phyloP scores from a whole-genome alignment of 257 asterid species.

The Fraxinus pennsylvanica region DNA sequence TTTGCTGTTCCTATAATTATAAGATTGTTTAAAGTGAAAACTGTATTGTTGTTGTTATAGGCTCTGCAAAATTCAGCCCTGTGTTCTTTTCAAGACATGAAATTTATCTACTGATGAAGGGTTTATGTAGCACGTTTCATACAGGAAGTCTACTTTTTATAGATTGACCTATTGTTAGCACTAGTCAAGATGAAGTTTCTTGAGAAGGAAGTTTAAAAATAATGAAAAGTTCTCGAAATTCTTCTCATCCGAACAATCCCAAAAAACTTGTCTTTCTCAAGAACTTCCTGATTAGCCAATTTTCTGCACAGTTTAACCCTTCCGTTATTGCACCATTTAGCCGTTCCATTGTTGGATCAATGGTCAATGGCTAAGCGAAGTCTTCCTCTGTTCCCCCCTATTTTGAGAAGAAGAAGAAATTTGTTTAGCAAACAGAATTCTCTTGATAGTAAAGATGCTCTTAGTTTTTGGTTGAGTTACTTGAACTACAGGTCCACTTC shows the following conservation, averaged over 20 bases:
- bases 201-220: not conserved
- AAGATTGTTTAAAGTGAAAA: not conserved
- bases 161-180: not conserved
- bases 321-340: too few relatives aligned
- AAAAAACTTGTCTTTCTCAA: not conserved
- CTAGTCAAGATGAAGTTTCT: not conserved
- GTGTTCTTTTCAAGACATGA: not conserved
- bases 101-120: not conserved
- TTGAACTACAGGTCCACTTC: too few relatives aligned
- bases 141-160: too few relatives aligned
- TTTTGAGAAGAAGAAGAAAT: not conserved
- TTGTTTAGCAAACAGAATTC: not conserved
- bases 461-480: not conserved
- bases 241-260: not conserved
- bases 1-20: not conserved
- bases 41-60: not conserved
- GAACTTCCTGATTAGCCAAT: not conserved
- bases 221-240: not conserved
- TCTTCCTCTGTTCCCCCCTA: not conserved
- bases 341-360: not conserved
- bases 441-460: not conserved
- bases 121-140: not conserved
- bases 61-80: too few relatives aligned
- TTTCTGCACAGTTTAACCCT: not conserved
- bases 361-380: not conserved